A percentile compares a stretch with the other conserved stretches of the same genome.
Evolutionary conservation across 2,329 filamentous ascomycete genomes (phyloP).

Genomic region (Emericellopsis cladophorae): DNA sequence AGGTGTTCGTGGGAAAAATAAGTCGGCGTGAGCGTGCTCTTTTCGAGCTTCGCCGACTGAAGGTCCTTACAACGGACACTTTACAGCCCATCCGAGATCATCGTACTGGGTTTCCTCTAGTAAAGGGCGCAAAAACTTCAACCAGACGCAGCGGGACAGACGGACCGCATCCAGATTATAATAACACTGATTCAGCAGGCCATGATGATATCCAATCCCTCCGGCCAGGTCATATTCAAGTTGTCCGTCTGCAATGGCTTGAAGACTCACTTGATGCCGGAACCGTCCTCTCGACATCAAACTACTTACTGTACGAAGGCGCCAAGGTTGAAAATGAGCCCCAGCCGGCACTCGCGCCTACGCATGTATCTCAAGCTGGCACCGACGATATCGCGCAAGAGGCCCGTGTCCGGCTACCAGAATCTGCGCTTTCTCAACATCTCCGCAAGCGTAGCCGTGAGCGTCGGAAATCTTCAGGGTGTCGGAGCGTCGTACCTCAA

Average conservation of each 20-base stretch:
- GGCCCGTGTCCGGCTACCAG: too few relatives aligned
- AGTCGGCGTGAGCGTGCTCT: slow-evolving; percentile 55
- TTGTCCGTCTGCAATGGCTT: slow-evolving; percentile 49
- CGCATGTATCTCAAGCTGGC: too few relatives aligned
- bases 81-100: too few relatives aligned
- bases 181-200: slow-evolving; percentile 5
- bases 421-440: too few relatives aligned
- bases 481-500: background rate
- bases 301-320: slow-evolving; percentile 36
- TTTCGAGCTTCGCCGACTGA: slow-evolving; percentile 63
- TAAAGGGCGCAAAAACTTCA: too few relatives aligned
- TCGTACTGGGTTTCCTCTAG: slow-evolving; percentile 11
- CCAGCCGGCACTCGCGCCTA: too few relatives aligned
- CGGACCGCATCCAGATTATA: slow-evolving; percentile 4
- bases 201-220: too few relatives aligned
- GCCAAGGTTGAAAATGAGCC: too few relatives aligned
- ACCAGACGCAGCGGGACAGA: too few relatives aligned
- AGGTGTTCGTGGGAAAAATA: slow-evolving; percentile 63
- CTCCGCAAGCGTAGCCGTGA: too few relatives aligned
- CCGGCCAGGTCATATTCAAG: slow-evolving; percentile 23
- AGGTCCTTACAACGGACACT: slow-evolving; percentile 39
- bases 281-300: slow-evolving; percentile 29
- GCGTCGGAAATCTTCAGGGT: too few relatives aligned
- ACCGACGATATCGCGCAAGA: too few relatives aligned
- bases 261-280: slow-evolving; percentile 34